A percentile compares a stretch with the other conserved stretches of the same genome.
Conservation (phyloP, 257 asterid species). For the Datura wrightii region DNA sequence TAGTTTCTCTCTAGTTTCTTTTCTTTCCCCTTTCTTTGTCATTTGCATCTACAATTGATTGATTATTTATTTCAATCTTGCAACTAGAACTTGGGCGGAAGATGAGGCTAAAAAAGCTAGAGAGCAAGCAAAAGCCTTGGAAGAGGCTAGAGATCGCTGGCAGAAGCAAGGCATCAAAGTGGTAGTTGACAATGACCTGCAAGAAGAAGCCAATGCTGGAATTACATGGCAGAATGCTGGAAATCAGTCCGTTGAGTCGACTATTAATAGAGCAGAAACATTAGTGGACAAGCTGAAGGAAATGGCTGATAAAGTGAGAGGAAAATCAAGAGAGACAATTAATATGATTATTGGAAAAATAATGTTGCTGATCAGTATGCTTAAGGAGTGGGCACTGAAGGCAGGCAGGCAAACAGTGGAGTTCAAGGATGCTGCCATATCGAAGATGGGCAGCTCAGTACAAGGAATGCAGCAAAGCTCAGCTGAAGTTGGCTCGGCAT, state of each 20-base stretch:
- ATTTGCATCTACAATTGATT: conserved; percentile 19
- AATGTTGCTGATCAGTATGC: conserved; percentile 45
- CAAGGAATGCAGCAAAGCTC: conserved; percentile 54
- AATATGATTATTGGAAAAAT: conserved; percentile 63
- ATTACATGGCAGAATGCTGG: conserved; percentile 77
- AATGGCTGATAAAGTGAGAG: conserved; percentile 70
- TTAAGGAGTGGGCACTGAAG: conserved; percentile 55
- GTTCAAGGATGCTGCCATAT: conserved; percentile 53
- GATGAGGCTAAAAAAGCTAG: conserved; percentile 95
- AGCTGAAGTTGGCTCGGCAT: conserved; percentile 49
- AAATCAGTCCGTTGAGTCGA: conserved; percentile 67
- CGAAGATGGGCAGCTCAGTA: conserved; percentile 53
- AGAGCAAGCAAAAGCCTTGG: conserved; percentile 87
- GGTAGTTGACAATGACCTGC: conserved; percentile 81
- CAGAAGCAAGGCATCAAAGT: conserved; percentile 85
- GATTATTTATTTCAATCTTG: conserved; percentile 31
- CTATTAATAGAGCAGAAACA: conserved; percentile 70
- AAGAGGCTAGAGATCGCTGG: conserved; percentile 91
- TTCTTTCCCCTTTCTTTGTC: neutral
- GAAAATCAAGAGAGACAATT: conserved; percentile 69
- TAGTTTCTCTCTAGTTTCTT: neutral
- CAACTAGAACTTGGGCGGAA: conserved; percentile 89
- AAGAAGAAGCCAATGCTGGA: conserved; percentile 76
- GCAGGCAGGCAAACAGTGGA: conserved; percentile 49
- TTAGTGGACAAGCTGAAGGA: conserved; percentile 71